phyloP scores from a whole-genome alignment of 1,284 basidiomycete species.

The Waitea zeae region DNA sequence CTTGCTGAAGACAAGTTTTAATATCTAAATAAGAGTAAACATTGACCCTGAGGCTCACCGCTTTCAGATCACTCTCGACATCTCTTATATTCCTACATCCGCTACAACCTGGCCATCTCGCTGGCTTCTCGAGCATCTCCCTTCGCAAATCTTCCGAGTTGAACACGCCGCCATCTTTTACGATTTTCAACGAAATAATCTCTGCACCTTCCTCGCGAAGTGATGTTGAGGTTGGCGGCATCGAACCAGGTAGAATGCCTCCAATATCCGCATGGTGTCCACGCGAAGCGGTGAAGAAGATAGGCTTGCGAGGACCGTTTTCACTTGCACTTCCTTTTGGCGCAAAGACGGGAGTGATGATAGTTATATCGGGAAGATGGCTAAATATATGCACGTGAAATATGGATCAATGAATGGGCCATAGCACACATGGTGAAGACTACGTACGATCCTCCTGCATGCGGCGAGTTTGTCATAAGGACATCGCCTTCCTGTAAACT shows the following conservation, averaged over 20 bases:
- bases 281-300: slow-evolving; percentile 85
- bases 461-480: slow-evolving; percentile 80
- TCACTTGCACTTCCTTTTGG: slow-evolving; percentile 23
- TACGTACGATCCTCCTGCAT: slow-evolving; percentile 71
- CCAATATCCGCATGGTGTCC: slow-evolving; percentile 77
- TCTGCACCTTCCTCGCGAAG: slow-evolving; percentile 92
- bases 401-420: too few relatives aligned
- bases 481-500: slow-evolving; percentile 75
- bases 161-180: slow-evolving; percentile 61
- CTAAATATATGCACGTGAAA: slow-evolving; percentile 15
- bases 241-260: slow-evolving; percentile 72
- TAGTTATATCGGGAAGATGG: slow-evolving; percentile 75
- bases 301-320: slow-evolving; percentile 37
- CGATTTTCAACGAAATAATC: slow-evolving; percentile 88
- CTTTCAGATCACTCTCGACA: slow-evolving; percentile 85
- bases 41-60: slow-evolving; percentile 22
- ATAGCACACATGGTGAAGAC: slow-evolving; percentile 1
- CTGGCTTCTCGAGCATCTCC: slow-evolving; percentile 78
- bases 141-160: slow-evolving; percentile 60
- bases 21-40: background rate
- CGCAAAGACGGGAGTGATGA: slow-evolving; percentile 81
- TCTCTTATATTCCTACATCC: slow-evolving; percentile 77
- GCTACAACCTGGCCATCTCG: slow-evolving; percentile 68
- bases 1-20: slow-evolving; percentile 41
- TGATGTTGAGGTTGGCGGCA: slow-evolving; percentile 85